These are phyloP conservation scores for Aaosphaeria pasadenensis DNA, from an alignment of 2,329 filamentous ascomycete species.

Conservation along the genomic window DNA sequence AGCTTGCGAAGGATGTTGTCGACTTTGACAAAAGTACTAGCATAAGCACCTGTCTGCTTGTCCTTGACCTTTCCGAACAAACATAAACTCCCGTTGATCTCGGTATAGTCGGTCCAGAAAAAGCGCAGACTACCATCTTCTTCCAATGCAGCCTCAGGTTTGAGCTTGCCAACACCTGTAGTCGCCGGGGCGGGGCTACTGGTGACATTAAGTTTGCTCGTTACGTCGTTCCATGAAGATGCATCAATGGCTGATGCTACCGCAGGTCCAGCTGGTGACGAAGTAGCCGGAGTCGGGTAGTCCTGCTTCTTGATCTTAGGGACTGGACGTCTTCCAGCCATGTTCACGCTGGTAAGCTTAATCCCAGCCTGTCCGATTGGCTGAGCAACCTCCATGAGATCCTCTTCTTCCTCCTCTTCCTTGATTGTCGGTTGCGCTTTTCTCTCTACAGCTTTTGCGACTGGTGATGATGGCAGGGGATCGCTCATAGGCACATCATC, in stretches of 20 bases:
- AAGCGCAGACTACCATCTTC: constrained; percentile 87
- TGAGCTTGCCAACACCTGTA: constrained; percentile 72
- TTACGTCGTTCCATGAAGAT: constrained; percentile 84
- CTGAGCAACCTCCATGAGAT: constrained; percentile 83
- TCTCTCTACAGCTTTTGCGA: constrained; percentile 72
- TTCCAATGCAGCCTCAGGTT: constrained; percentile 82
- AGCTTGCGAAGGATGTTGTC: constrained; percentile 92
- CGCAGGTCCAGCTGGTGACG: constrained; percentile 66
- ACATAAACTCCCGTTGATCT: constrained; percentile 86
- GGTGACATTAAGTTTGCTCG: constrained; percentile 79
- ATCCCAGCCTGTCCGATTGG: constrained; percentile 62
- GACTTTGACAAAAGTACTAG: constrained; percentile 93
- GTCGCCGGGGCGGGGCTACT: constrained; percentile 67
- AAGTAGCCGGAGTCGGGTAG: constrained; percentile 70
- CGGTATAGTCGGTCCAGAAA: constrained; percentile 97
- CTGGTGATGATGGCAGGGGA: constrained; percentile 76
- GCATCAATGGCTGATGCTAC: constrained; percentile 65
- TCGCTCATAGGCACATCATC: constrained; percentile 85
- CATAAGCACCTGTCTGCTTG: constrained; percentile 73
- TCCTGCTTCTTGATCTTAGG: constrained; percentile 68
- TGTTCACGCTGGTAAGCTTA: constrained; percentile 72
- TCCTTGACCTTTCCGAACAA: constrained; percentile 95
- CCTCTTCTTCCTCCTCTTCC: constrained; percentile 66
- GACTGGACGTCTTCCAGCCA: constrained; percentile 73
- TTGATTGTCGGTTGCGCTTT: constrained; percentile 59